Conservation (phyloP, 140 eudicot genomes). For the Anethum foeniculum region DNA sequence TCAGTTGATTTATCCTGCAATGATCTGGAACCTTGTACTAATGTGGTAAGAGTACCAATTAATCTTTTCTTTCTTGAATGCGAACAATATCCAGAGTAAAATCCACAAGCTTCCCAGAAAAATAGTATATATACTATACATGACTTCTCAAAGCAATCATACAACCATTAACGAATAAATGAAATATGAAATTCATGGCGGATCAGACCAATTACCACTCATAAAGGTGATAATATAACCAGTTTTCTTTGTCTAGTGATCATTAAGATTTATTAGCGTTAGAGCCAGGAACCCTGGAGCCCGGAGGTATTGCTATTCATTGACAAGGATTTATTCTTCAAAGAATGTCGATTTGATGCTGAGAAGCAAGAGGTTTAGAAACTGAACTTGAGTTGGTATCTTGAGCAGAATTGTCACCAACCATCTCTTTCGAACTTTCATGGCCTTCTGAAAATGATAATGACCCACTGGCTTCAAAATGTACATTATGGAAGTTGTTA, state of each 20-base stretch:
- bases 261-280: neutral
- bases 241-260: neutral
- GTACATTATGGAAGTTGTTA: slow-evolving; percentile 8
- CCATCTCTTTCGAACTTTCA: neutral
- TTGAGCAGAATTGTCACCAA: neutral
- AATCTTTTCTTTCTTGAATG: no score
- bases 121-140: neutral
- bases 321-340: neutral
- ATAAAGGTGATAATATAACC: neutral
- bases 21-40: no score
- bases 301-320: neutral
- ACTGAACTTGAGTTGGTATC: neutral
- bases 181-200: neutral
- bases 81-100: neutral
- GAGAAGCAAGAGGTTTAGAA: slow-evolving; percentile 5
- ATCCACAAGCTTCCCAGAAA: neutral
- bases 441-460: neutral
- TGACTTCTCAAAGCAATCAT: neutral
- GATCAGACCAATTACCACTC: neutral
- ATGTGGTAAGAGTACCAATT: no score
- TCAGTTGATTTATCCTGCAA: no score
- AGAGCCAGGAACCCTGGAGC: neutral
- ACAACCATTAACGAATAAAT: neutral
- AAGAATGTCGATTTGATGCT: slow-evolving; percentile 28
- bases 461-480: slow-evolving; percentile 15